Evolutionary conservation across 1,284 basidiomycete species (phyloP), one percentile per base, ranked within the genome.

Genomic region (Malassezia caprae): DNA sequence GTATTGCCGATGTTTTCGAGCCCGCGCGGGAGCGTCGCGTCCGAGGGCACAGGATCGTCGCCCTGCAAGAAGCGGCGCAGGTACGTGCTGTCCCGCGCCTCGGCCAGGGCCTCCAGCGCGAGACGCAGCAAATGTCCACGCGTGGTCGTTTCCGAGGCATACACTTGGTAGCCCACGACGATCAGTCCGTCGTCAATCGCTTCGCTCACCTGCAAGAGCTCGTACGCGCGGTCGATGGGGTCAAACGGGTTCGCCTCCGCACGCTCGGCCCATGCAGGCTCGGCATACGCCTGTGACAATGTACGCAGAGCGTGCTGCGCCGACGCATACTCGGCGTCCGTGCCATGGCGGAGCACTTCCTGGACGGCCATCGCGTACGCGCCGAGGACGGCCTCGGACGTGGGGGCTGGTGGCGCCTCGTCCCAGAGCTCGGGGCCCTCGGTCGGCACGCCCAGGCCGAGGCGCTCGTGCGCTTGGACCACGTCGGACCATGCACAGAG

Each of bases 1-100:
- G 88, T 91, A 69, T 94, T 94, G 49, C 89, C 89, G 30, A 94
- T 82, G 71, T 93, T 90, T 70, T 90, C 87, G 30, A 91, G 79
- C 1, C 90, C 89, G 50, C 88, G 81, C 13, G 90, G 90, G 65
- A 84, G 79, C 58, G 88, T 86, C 12, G 41, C 24, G 11, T 24
- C 27, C 32, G 42, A 44, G 1, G 41, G 24, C 10, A 34, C 37
- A 6, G 57, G 56, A 53, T 63, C 51, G 58, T 75, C 76, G 8
- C 86, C 85, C 1, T 82, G 82, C 40, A 81, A 77, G 2, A 85
- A 69, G 70, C 81, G 78, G 23, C 81, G 80, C 51, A 93, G 69
- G 13, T 83, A 82, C n/a, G 79, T 78, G 69, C 87, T 90, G 50
- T 85, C 80, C 43, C 85, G 80, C 8, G 81, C 78, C 64, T 88